A percentile compares a stretch with the other conserved stretches of the same genome.
These are phyloP conservation scores for Metschnikowia matae DNA, from an alignment of 805 yeast species.

Conservation along the genomic window DNA sequence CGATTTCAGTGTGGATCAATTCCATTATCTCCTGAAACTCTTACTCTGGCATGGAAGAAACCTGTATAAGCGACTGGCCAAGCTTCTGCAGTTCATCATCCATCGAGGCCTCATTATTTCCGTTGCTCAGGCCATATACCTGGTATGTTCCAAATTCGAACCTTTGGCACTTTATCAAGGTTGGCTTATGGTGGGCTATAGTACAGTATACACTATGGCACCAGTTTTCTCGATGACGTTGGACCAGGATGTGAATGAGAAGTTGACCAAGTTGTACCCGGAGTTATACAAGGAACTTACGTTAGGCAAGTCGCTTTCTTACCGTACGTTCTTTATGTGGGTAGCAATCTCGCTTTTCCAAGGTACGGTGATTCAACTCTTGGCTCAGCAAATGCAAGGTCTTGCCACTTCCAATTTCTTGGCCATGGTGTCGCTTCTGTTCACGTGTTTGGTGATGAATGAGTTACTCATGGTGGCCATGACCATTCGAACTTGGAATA, in stretches of 20 bases:
- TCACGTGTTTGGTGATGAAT: constrained; percentile 72
- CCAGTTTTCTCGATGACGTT: constrained; percentile 93
- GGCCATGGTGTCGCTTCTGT: constrained; percentile 81
- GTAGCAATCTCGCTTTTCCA: constrained; percentile 85
- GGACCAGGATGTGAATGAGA: constrained; percentile 88
- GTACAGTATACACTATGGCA: constrained; percentile 95
- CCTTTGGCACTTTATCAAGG: constrained; percentile 95
- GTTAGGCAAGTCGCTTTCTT: constrained; percentile 80
- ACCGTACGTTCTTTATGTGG: constrained; percentile 88
- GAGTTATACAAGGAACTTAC: constrained; percentile 92
- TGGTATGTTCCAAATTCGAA: constrained; percentile 81
- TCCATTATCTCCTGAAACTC: constrained; percentile 80
- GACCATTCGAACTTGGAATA: constrained; percentile 90
- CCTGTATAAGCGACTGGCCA: constrained; percentile 92
- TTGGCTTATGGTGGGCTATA: constrained; percentile 97
- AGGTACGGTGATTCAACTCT: constrained; percentile 78
- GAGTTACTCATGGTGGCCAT: constrained; percentile 92
- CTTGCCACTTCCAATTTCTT: constrained; percentile 50
- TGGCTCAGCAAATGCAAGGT: constrained; percentile 75
- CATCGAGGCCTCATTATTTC: constrained; percentile 94
- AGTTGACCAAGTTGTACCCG: constrained; percentile 84
- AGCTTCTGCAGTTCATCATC: constrained; percentile 90
- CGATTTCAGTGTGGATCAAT: constrained; percentile 90
- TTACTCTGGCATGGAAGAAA: constrained; percentile 98
- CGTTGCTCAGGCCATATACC: constrained; percentile 91